Percentiles rank a stretch among this genome's conserved stretches.
Conservation (phyloP, 2,329 filamentous ascomycete species). For the Blumeria graminis region DNA sequence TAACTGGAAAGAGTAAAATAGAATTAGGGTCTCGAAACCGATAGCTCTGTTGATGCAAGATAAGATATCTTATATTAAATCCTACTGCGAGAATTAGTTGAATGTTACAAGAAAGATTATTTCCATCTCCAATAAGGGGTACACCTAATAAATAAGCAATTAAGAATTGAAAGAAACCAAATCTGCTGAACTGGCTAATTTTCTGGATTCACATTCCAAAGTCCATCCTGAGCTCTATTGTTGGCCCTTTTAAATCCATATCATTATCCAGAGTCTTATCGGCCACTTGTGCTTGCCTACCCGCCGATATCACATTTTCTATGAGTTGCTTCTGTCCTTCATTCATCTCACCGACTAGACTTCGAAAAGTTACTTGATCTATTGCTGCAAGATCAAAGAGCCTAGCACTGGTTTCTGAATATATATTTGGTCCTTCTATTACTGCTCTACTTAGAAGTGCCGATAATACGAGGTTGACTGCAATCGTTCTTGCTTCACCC, state of each 20-base stretch:
- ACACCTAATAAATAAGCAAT: too few relatives aligned
- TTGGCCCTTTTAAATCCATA: constrained; percentile 37
- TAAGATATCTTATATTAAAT: too few relatives aligned
- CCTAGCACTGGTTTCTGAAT: constrained; percentile 49
- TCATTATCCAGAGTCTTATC: constrained; percentile 16
- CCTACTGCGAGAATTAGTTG: too few relatives aligned
- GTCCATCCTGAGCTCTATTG: constrained; percentile 84
- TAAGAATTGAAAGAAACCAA: too few relatives aligned
- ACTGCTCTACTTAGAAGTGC: constrained; percentile 49
- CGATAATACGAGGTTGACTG: constrained; percentile 55
- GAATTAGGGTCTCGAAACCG: too few relatives aligned
- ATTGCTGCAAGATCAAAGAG: constrained; percentile 60
- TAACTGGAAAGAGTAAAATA: too few relatives aligned
- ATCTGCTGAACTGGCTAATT: not conserved
- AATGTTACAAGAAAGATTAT: too few relatives aligned
- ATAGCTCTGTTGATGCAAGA: too few relatives aligned
- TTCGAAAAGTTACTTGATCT: constrained; percentile 50
- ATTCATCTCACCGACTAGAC: constrained; percentile 46
- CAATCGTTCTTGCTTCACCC: constrained; percentile 26
- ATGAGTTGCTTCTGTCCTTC: constrained; percentile 49
- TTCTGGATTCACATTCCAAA: constrained; percentile 28
- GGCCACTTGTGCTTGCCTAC: constrained; percentile 21
- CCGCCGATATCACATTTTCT: constrained; percentile 54
- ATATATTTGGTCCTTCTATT: constrained; percentile 30
- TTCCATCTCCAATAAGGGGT: too few relatives aligned